A percentile compares a stretch with the other conserved stretches of the same genome.
These are phyloP conservation scores for Chaetomium strumarium DNA, from an alignment of 2,329 filamentous ascomycete genomes.

Conservation along the genomic window DNA sequence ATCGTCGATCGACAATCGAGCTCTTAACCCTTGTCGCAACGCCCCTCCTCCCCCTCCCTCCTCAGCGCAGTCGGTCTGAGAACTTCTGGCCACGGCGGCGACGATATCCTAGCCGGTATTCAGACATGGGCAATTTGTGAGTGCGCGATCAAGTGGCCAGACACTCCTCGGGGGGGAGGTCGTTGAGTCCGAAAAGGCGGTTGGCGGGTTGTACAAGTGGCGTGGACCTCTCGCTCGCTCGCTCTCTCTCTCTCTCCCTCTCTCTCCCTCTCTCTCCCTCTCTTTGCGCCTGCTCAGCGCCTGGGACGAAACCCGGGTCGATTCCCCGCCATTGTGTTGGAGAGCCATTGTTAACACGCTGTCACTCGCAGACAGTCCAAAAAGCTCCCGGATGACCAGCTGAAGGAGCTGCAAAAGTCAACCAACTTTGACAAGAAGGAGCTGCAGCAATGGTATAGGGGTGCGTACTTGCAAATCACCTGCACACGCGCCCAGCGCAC, in stretches of 20 bases:
- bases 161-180: neutral
- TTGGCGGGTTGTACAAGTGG: neutral
- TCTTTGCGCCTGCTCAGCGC: neutral
- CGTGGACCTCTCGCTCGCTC: neutral
- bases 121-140: constrained; percentile 50
- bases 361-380: constrained; percentile 75
- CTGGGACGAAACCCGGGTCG: neutral
- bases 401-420: constrained; percentile 89
- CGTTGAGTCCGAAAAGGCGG: neutral
- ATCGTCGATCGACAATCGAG: constrained; percentile 6
- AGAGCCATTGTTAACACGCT: constrained; percentile 13
- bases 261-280: too few species aligned
- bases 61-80: constrained; percentile 1
- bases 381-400: constrained; percentile 89
- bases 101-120: constrained; percentile 4
- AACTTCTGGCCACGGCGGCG: constrained; percentile 6
- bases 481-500: neutral
- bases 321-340: neutral
- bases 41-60: neutral
- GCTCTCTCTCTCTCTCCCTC: too few species aligned
- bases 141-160: constrained; percentile 27
- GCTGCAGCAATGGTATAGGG: constrained; percentile 99
- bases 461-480: constrained; percentile 44
- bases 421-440: constrained; percentile 99
- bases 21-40: constrained; percentile 12